phyloP scores from a whole-genome alignment of 495 filamentous ascomycete genomes.

The Chaetomium tenue region DNA sequence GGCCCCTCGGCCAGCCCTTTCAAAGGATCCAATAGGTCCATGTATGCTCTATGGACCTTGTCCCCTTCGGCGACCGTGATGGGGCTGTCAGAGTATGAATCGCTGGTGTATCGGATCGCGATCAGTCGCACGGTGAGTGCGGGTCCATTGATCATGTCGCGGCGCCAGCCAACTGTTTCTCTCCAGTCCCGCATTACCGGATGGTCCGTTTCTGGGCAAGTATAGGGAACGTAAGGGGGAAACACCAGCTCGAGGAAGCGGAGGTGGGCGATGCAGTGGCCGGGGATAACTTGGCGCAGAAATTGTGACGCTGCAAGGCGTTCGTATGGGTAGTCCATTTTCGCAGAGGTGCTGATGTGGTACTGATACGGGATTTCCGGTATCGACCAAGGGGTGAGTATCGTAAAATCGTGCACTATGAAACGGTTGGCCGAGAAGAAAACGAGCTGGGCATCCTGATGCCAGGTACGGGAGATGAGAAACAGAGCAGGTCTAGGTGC shows the following conservation, averaged over 20 bases:
- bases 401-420: constrained; percentile 9
- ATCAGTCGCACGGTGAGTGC: constrained; percentile 13
- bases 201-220: constrained; percentile 3
- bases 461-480: constrained; percentile 9
- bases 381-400: not conserved
- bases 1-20: not conserved
- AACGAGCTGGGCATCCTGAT: constrained; percentile 15
- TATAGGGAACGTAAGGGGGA: not conserved
- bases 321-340: not conserved
- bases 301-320: constrained; percentile 13
- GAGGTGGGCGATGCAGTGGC: constrained; percentile 11
- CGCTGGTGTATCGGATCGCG: not conserved
- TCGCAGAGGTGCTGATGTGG: too few species aligned
- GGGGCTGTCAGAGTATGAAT: not conserved
- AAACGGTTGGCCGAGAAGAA: constrained; percentile 22
- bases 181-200: constrained; percentile 15
- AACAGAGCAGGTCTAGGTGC: constrained; percentile 11
- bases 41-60: not conserved
- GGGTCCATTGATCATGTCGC: constrained; percentile 8
- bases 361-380: too few species aligned
- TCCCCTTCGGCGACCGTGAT: not conserved
- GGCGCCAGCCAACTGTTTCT: constrained; percentile 12
- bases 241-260: constrained; percentile 20
- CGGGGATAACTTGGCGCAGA: constrained; percentile 7
- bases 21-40: constrained; percentile 1